phyloP scores from a whole-genome alignment of 257 asterid genomes.

The Mentha longifolia region DNA sequence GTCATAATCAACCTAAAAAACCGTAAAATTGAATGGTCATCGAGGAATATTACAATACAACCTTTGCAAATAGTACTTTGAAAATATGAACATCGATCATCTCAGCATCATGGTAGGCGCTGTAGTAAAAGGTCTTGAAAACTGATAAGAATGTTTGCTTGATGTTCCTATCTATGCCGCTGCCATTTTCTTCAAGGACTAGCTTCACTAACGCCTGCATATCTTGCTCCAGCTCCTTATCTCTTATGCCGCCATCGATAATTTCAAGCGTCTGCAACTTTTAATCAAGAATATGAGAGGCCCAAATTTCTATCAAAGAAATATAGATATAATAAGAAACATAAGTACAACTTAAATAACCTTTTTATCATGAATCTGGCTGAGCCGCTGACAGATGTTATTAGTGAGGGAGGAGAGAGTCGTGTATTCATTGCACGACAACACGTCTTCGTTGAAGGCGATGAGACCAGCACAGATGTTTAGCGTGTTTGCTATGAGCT shows the following conservation, averaged over 20 bases:
- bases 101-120: conserved; percentile 30
- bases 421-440: conserved; percentile 37
- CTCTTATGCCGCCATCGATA: background rate
- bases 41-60: too few species aligned
- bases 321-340: too few species aligned
- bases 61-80: conserved; percentile 48
- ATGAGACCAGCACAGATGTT: conserved; percentile 40
- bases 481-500: conserved; percentile 44
- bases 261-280: background rate
- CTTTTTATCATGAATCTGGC: conserved; percentile 23
- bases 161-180: background rate
- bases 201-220: background rate
- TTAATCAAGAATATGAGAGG: too few species aligned
- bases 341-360: background rate
- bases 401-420: conserved; percentile 44
- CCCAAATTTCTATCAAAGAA: too few species aligned
- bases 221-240: background rate
- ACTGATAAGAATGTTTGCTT: background rate
- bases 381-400: conserved; percentile 43
- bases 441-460: conserved; percentile 27
- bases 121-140: background rate
- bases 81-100: conserved; percentile 37
- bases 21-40: too few species aligned
- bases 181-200: background rate
- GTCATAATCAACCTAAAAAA: too few species aligned